Conservation (phyloP, 192 early-diverging fungal species). For the Linnemannia elongata region DNA sequence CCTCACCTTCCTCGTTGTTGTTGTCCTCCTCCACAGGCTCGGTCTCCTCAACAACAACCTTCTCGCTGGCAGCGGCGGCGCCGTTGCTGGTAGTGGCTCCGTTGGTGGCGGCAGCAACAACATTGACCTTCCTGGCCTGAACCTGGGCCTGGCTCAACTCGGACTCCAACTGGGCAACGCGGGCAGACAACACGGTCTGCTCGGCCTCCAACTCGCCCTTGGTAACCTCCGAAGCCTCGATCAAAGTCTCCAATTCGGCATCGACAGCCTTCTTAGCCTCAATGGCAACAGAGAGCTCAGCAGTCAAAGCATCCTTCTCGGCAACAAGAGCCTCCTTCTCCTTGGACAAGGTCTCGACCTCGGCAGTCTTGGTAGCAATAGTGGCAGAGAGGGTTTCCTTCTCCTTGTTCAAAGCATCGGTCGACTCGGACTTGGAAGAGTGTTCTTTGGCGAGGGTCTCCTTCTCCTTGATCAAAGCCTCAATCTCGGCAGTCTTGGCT, state of each 20-base stretch:
- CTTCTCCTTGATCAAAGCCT: conserved; percentile 8
- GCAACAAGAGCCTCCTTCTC: conserved; percentile 16
- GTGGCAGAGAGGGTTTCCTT: conserved; percentile 27
- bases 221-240: conserved; percentile 14
- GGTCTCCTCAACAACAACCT: neutral
- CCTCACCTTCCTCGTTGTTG: conserved; percentile 7
- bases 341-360: conserved; percentile 18
- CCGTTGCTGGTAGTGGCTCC: neutral
- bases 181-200: conserved; percentile 11
- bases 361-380: conserved; percentile 12
- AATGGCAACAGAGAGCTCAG: conserved; percentile 1
- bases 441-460: conserved; percentile 8
- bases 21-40: too few relatives aligned
- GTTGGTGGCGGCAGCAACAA: neutral
- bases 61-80: neutral
- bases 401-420: conserved; percentile 15
- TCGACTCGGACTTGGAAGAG: neutral
- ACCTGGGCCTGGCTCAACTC: conserved; percentile 18
- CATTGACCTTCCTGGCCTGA: conserved; percentile 1
- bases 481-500: neutral
- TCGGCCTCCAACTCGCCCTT: conserved; percentile 30
- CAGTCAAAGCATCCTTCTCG: conserved; percentile 7
- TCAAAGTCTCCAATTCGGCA: conserved; percentile 24
- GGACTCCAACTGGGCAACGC: conserved; percentile 37
- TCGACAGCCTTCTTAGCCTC: conserved; percentile 28